These are phyloP conservation scores for Penicillium antarcticum DNA, from an alignment of 495 filamentous ascomycete species.

Conservation along the genomic window DNA sequence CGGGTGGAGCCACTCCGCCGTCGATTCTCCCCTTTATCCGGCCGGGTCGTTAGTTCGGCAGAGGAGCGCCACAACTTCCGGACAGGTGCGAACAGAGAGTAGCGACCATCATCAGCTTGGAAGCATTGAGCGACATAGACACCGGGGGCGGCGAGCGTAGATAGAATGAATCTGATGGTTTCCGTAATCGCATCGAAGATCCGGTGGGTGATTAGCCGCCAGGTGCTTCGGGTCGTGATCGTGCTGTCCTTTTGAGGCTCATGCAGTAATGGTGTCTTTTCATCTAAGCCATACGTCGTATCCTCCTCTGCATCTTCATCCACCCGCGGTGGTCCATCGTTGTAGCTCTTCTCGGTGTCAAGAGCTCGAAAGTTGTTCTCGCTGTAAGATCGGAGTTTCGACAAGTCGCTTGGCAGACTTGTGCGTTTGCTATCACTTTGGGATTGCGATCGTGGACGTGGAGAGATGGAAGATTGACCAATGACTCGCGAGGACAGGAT, in stretches of 20 bases:
- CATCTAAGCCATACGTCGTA: conserved; percentile 43
- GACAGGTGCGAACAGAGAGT: conserved; percentile 65
- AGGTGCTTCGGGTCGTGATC: conserved; percentile 53
- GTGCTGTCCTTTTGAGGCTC: conserved; percentile 45
- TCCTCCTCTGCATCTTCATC: conserved; percentile 31
- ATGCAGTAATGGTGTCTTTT: conserved; percentile 63
- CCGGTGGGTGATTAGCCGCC: conserved; percentile 39
- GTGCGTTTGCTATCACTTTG: conserved; percentile 53
- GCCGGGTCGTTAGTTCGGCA: conserved; percentile 18
- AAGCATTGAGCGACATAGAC: conserved; percentile 78
- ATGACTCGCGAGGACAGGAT: conserved; percentile 86
- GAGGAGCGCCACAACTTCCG: conserved; percentile 52
- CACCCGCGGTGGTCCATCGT: conserved; percentile 26
- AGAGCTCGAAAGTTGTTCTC: conserved; percentile 35
- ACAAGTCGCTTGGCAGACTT: conserved; percentile 39
- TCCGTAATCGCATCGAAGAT: conserved; percentile 58
- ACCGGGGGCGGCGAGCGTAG: conserved; percentile 72
- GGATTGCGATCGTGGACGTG: conserved; percentile 63
- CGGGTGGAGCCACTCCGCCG: conserved; percentile 36
- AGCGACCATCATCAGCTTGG: conserved; percentile 74
- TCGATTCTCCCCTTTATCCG: conserved; percentile 29
- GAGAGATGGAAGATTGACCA: conserved; percentile 51
- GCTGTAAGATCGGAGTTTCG: conserved; percentile 48
- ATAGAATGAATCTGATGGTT: conserved; percentile 70
- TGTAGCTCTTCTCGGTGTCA: conserved; percentile 33